A percentile compares a stretch with the other conserved stretches of the same genome.
Evolutionary conservation across 768 basidiomycete genomes (phyloP).

Genomic region (Suillus placidus): DNA sequence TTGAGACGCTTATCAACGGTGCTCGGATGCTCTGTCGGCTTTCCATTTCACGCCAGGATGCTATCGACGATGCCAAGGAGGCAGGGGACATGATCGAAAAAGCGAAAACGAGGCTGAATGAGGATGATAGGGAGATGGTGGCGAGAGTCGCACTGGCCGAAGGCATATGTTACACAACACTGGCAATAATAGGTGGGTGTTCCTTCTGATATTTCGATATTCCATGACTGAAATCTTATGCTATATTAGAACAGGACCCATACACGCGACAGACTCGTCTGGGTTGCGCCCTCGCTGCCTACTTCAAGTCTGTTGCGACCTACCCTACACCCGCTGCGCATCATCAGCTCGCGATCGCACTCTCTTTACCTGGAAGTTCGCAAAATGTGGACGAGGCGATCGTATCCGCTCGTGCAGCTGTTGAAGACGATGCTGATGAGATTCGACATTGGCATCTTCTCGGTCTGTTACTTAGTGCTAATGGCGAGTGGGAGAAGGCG

Average conservation of each 20-base stretch:
- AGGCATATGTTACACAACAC: slow-evolving; percentile 72
- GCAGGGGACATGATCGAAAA: slow-evolving; percentile 63
- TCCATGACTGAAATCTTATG: background rate
- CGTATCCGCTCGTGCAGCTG: slow-evolving; percentile 65
- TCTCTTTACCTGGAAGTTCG: slow-evolving; percentile 61
- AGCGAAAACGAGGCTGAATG: slow-evolving; percentile 57
- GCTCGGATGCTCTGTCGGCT: slow-evolving; percentile 72
- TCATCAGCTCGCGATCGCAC: slow-evolving; percentile 82
- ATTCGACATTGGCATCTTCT: slow-evolving; percentile 91
- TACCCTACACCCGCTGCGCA: slow-evolving; percentile 59
- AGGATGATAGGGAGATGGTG: slow-evolving; percentile 50
- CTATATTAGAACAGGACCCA: slow-evolving; percentile 61
- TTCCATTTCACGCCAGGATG: slow-evolving; percentile 43
- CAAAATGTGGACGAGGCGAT: slow-evolving; percentile 73
- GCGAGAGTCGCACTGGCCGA: slow-evolving; percentile 68
- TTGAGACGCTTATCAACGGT: slow-evolving; percentile 77
- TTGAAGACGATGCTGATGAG: slow-evolving; percentile 66
- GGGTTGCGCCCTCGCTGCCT: slow-evolving; percentile 53
- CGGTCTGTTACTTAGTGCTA: slow-evolving; percentile 76
- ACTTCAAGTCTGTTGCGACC: slow-evolving; percentile 49
- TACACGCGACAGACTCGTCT: slow-evolving; percentile 62
- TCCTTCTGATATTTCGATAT: background rate
- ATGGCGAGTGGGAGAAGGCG: slow-evolving; percentile 80
- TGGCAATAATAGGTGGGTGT: slow-evolving; percentile 66
- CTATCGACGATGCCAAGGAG: slow-evolving; percentile 61